Conservation (phyloP, 345 rosid species). For the Mangifera indica region DNA sequence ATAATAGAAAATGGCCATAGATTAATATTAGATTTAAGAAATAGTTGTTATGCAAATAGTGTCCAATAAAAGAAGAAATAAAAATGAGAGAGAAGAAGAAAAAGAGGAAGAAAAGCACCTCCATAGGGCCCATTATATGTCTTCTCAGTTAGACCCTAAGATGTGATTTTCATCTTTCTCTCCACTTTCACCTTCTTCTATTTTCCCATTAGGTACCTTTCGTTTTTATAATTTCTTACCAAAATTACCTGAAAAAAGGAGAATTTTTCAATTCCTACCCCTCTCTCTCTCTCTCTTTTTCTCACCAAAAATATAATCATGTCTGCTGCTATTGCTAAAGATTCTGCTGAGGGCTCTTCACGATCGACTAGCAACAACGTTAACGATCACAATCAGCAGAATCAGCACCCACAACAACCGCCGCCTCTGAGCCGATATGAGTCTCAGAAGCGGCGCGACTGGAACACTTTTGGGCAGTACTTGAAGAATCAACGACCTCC, state of each 20-base stretch:
- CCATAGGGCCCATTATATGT: conserved; percentile 56
- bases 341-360: conserved; percentile 43
- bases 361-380: not conserved
- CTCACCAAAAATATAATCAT: conserved; percentile 22
- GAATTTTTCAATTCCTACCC: not conserved
- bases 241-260: conserved; percentile 17
- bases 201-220: conserved; percentile 10
- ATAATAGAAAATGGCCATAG: conserved; percentile 24
- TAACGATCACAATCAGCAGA: no score
- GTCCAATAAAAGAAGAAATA: conserved; percentile 18
- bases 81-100: conserved; percentile 25
- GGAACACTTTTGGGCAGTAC: conserved; percentile 89
- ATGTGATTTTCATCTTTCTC: conserved; percentile 54
- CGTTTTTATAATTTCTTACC: conserved; percentile 20
- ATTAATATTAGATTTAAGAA: conserved; percentile 1
- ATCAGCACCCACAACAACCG: conserved; percentile 17
- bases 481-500: conserved; percentile 74
- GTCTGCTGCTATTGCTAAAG: conserved; percentile 32
- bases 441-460: conserved; percentile 79
- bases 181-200: conserved; percentile 23
- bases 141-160: conserved; percentile 44
- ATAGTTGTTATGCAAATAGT: conserved; percentile 25
- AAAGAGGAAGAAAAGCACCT: conserved; percentile 41
- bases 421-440: conserved; percentile 71
- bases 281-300: not conserved